Percentiles rank a stretch among this genome's conserved stretches.
phyloP scores from a whole-genome alignment of 371 early-diverging fungal genomes.

The Lichtheimia corymbifera region DNA sequence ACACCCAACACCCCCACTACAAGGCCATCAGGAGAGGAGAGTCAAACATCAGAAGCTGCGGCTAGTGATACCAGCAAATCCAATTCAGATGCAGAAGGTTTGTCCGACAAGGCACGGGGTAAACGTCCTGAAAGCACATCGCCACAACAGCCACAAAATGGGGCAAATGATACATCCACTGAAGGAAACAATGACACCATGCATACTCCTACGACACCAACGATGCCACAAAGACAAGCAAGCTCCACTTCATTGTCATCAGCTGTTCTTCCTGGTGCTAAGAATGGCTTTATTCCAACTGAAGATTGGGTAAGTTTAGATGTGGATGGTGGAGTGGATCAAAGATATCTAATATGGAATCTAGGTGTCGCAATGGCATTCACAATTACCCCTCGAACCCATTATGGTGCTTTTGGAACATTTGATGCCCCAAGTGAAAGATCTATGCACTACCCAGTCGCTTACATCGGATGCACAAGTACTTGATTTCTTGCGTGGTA shows the following conservation, averaged over 20 bases:
- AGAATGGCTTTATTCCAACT: conserved; percentile 45
- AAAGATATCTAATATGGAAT: conserved; percentile 13
- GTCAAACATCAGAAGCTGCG: neutral
- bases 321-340: conserved; percentile 12
- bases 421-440: conserved; percentile 67
- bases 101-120: conserved; percentile 48
- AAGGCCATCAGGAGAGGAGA: neutral
- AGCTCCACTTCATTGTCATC: conserved; percentile 22
- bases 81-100: neutral
- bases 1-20: conserved; percentile 6
- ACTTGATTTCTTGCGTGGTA: conserved; percentile 32
- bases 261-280: conserved; percentile 36
- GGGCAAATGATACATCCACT: neutral
- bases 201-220: neutral
- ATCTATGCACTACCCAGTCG: conserved; percentile 33
- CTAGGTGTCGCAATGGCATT: conserved; percentile 53
- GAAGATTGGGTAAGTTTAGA: conserved; percentile 32
- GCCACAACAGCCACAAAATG: neutral
- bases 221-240: conserved; percentile 18
- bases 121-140: conserved; percentile 35
- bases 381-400: conserved; percentile 66
- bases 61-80: neutral
- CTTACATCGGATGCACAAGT: conserved; percentile 39
- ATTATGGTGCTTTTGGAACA: conserved; percentile 59
- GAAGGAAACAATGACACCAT: too few species aligned